Base-by-base conservation (phyloP, 805 yeast genomes). In the Myxozyma neglecta region DNA sequence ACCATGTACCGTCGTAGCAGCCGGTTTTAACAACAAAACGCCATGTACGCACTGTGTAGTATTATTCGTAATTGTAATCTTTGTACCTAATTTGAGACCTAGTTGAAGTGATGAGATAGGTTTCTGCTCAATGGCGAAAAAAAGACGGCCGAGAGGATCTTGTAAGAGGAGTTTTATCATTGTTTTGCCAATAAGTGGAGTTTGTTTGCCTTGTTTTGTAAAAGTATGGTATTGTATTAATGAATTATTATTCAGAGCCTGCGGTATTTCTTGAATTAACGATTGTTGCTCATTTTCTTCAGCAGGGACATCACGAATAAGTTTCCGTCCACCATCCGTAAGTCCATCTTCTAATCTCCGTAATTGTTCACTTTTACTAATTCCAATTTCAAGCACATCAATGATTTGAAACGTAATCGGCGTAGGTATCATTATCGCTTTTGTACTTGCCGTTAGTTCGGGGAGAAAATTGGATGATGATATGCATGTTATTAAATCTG, bases 341-440 rank as follows among this genome's bases (percentile, higher is more conserved):
- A 48, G 32, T 11, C 47, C 60, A 48, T 58, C 66, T 39, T 62
- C 66, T 20, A 62, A 42, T 40, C 43, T 36, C 9, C 55, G 39
- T 40, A 63, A 16, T 43, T 63, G 67, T 20, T 60, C 62, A 34
- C 16, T 34, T 18, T 24, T 20, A 29, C 65, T 60, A 10, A 53
- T 44, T 9, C 67, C 67, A 29, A 63, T 57, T 37, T 63, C 67
- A 10, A 40, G 36, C 32, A 63, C 60, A 6, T 63, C 62, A 20
- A 57, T 53, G 24, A 63, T 57, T 44, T 63, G 67, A 43, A 63
- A 60, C 20, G 60, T 55, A 32, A 47, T 24, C 13, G 65, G 66
- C 7, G 59, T 61, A 6, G 56, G 10, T 10, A 53, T 35, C 11
- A 53, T 37, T 9, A 51, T 43, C n/a, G 63, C 39, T 11, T 35